Base-by-base conservation (phyloP, 2,329 filamentous ascomycete species). In the Fusarium pininemorale region DNA sequence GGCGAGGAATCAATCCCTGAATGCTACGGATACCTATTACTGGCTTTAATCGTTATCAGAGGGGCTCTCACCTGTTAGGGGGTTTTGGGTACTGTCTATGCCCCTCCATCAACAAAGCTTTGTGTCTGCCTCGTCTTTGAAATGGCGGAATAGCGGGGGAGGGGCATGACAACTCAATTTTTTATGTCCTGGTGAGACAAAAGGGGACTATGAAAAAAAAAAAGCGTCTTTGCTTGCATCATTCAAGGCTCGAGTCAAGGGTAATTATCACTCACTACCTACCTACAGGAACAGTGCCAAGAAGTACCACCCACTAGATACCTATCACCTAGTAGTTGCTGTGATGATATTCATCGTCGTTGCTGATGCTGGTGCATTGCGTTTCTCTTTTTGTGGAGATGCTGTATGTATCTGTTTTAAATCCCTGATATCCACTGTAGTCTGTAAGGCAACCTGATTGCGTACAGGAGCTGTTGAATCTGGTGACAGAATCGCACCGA, bases 401-500 rank as follows among this genome's bases (percentile, higher is more conserved):
- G 10, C 20, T 44, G 39, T 54, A 53, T 44, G 39, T 54, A 53
- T 60, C 16, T 54, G 28, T 42, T 47, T 55, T 44, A 63, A 51
- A 56, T 69, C 70, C 58, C 71, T 74, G 71, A 62, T 51, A 67
- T 57, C 55, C 68, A 70, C 69, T 62, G 35, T 35, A 35, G 32
- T 35, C 32, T 35, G 32, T 35, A 71, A 71, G 55, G 50, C 50
- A 51, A 66, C 64, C 50, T 69, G 56, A 66, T 70, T 71, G 70
- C 61, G 67, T 57, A 71, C 55, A 64, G 65, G 57, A 63, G 54
- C 39, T 45, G 24, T n/a, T 53, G 26, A 48, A 35, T 47, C 41
- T 66, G 61, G 50, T 67, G 69, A 66, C 69, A 67, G 72, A 75
- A 75, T 73, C 72, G 61, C 65, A 73, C 55, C 70, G 72, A 75